Base-by-base conservation (phyloP, 78 protist species). In the Isochrysis galbana region DNA sequence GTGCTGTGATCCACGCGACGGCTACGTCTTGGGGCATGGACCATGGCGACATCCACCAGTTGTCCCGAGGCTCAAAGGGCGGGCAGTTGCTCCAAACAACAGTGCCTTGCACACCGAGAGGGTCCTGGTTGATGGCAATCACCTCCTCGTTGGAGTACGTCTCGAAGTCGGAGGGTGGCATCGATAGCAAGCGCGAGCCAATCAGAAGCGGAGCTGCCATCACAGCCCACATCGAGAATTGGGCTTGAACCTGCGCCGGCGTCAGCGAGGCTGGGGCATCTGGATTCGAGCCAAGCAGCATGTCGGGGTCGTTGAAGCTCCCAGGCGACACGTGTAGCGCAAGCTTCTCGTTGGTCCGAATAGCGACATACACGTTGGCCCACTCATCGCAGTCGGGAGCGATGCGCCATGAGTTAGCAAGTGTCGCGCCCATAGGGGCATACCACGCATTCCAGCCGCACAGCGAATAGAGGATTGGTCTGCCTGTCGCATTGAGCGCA, bases 131-230 rank as follows among this genome's bases (percentile, higher is more conserved):
- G 78, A 90, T 51, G 26, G 44, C 67, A 22, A 90, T 67, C 87
- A 46, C 87, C 26, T 72, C 44, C 14, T 0, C 26, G 87, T 72
- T 90, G 47, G 70, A 0, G 83, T 67, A 51, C 67, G 83, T 67
- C 11, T 22, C 83, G 42, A 38, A 82, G 11, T 55, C 82, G 55
- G 11, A 38, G 42, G 55, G 67, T 25, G 82, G n/a, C 83, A 88
- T 88, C 17, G 11, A 14, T 29, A 10, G 47, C 34, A 87, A 22
- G n/a, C 36, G 2, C n/a, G 91, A 61, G 39, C 90, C 77, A 48
- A 90, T 67, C 38, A 90, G 70, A n/a, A 90, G 87, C 69, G 92
- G 92, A 19, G 92, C 86, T 44, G 92, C 67, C 77, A 90, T 32
- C 86, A 90, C 92, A 3, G 69, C 67, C 92, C 92, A 90, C 36